phyloP scores from a whole-genome alignment of 306 rosid species.

The Dicorynia guianensis region DNA sequence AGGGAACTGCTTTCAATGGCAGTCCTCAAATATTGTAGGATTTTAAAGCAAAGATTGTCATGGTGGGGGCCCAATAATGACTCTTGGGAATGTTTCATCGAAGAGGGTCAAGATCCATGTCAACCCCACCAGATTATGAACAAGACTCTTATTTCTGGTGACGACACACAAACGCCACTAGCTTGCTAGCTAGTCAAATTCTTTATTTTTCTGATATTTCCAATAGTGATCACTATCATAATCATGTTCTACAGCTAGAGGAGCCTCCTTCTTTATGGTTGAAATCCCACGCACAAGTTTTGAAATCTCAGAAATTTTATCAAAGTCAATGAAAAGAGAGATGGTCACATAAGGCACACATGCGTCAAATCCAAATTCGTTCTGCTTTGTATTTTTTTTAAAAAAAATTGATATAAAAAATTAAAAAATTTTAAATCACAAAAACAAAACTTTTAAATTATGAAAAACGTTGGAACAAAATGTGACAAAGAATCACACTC shows the following conservation, averaged over 20 bases:
- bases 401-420: too few species aligned
- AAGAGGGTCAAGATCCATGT: constrained; percentile 93
- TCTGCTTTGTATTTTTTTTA: too few species aligned
- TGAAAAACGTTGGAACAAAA: too few species aligned
- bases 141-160: constrained; percentile 48
- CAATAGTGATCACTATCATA: constrained; percentile 45
- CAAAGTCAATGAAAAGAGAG: constrained; percentile 82
- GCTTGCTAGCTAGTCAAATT: constrained; percentile 49
- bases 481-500: too few species aligned
- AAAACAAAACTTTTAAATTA: too few species aligned
- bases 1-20: constrained; percentile 55
- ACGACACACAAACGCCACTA: constrained; percentile 61
- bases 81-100: constrained; percentile 75
- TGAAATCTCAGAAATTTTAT: constrained; percentile 45
- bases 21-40: constrained; percentile 63
- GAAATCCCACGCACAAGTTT: constrained; percentile 48
- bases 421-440: too few species aligned
- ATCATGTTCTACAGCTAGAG: constrained; percentile 32
- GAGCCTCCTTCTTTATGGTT: constrained; percentile 49
- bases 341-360: constrained; percentile 51
- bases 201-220: constrained; percentile 36
- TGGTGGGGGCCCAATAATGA: constrained; percentile 59
- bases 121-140: constrained; percentile 69
- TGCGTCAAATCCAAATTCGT: constrained; percentile 33
- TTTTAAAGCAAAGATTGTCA: constrained; percentile 48